Evolutionary conservation across 106 monocot species (phyloP), one percentile per base, ranked within the genome.

Genomic region (Allium sativum): DNA sequence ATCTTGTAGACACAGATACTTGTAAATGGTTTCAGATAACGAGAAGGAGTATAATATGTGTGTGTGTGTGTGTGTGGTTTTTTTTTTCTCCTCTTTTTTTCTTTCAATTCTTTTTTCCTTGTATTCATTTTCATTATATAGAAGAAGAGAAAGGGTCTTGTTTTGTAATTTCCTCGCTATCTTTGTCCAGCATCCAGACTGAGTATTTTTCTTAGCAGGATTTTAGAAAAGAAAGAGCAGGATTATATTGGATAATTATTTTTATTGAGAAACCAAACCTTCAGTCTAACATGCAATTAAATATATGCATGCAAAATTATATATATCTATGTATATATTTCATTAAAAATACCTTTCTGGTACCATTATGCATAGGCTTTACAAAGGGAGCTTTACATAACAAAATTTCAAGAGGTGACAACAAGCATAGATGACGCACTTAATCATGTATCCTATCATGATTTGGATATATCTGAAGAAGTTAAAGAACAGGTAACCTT

Each of bases 401-500:
- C 21, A 21, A 72, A 65, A 53, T 79, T 90, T 69, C 59, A 66
- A 42, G 76, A 69, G 10, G 81, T 81, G 7, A 79, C 86, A 13
- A 72, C 77, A 48, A 55, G 70, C 52, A 81, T 94, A 64, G 83
- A 86, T 60, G 71, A 81, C 20, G 78, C 90, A 40, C 58, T 94
- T 42, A 62, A 76, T 73, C 70, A 19, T 12, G 53, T 94, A 52
- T 66, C 83, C 17, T 93, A 83, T 61, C 61, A 78, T 22, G 72
- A 79, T 20, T 67, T 89, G 40, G 69, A 78, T 48, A 84, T 94
- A 59, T 76, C 86, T 43, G 76, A 83, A 74, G 94, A 94, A 73
- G 89, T 94, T 45, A 57, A 57, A 70, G 94, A 94, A 66, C 89
- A 83, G 94, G 94, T 94, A 80, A 48, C 16, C 40, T 2, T 52